A percentile compares a stretch with the other conserved stretches of the same genome.
Evolutionary conservation across 352 stramenopile genomes (phyloP).

Genomic region (Aphanomyces stellatus): DNA sequence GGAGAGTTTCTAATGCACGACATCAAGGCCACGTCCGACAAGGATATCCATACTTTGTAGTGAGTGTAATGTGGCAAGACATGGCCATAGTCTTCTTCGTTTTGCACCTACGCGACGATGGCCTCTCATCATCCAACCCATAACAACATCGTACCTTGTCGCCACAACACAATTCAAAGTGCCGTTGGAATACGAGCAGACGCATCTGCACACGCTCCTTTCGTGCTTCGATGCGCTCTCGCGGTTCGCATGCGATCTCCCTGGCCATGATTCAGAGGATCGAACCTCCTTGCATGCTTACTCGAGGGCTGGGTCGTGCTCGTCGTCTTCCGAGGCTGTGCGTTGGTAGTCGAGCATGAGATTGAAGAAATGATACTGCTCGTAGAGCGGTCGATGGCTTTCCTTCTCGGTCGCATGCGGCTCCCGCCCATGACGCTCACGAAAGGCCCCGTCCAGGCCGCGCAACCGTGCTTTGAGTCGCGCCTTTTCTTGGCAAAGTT

Average conservation of each 20-base stretch:
- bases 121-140: background rate
- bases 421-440: background rate
- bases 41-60: background rate
- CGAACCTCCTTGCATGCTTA: no score
- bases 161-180: background rate
- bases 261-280: background rate
- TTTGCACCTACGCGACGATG: background rate
- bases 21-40: background rate
- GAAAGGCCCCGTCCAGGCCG: background rate
- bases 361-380: slow-evolving; percentile 4
- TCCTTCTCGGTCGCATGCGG: background rate
- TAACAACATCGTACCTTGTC: background rate
- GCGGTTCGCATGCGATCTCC: background rate
- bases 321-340: no score
- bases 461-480: background rate
- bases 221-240: background rate
- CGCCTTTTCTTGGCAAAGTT: background rate
- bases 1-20: background rate
- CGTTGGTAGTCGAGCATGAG: slow-evolving; percentile 8
- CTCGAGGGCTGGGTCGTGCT: background rate
- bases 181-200: slow-evolving; percentile 3
- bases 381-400: background rate
- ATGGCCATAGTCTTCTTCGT: slow-evolving; percentile 16
- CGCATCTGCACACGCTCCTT: background rate
- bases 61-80: background rate